Conservation (phyloP, 2,329 filamentous ascomycete genomes). For the Phialophora expanda region DNA sequence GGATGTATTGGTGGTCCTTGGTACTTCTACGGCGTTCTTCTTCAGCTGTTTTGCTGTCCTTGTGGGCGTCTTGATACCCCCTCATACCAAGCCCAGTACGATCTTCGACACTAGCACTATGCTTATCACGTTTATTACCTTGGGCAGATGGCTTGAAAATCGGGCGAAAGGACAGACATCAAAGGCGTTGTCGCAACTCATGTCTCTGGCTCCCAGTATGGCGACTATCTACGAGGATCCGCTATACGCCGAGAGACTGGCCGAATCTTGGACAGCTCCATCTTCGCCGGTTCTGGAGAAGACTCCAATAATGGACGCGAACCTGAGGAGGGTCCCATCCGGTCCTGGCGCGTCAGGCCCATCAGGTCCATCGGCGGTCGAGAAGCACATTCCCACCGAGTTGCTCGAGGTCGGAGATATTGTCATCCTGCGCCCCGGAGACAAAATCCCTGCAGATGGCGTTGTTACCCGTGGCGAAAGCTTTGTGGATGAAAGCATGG, state of each 20-base stretch:
- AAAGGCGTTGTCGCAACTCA: constrained; percentile 86
- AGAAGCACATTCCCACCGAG: constrained; percentile 88
- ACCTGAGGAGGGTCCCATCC: constrained; percentile 31
- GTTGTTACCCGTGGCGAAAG: constrained; percentile 85
- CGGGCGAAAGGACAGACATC: constrained; percentile 95
- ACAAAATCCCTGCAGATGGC: constrained; percentile 96
- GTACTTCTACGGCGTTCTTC: constrained; percentile 94
- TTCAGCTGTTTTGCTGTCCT: constrained; percentile 89
- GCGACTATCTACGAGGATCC: constrained; percentile 95
- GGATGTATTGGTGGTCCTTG: constrained; percentile 93
- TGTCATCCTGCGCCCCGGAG: constrained; percentile 88
- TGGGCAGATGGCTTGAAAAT: constrained; percentile 92
- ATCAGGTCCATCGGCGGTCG: constrained; percentile 63
- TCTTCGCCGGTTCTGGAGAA: constrained; percentile 43
- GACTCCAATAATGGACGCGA: constrained; percentile 51
- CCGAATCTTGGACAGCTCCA: constrained; percentile 72
- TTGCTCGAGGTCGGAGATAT: constrained; percentile 92
- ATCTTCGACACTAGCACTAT: constrained; percentile 98
- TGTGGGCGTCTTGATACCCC: constrained; percentile 74
- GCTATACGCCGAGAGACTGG: constrained; percentile 88
- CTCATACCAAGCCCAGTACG: constrained; percentile 80
- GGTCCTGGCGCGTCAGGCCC: constrained; percentile 20
- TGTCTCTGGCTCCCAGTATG: constrained; percentile 96
- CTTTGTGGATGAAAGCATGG: constrained; percentile 97
- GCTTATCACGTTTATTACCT: constrained; percentile 92